Conservation (phyloP, 192 early-diverging fungal species). For the Mortierella antarctica region DNA sequence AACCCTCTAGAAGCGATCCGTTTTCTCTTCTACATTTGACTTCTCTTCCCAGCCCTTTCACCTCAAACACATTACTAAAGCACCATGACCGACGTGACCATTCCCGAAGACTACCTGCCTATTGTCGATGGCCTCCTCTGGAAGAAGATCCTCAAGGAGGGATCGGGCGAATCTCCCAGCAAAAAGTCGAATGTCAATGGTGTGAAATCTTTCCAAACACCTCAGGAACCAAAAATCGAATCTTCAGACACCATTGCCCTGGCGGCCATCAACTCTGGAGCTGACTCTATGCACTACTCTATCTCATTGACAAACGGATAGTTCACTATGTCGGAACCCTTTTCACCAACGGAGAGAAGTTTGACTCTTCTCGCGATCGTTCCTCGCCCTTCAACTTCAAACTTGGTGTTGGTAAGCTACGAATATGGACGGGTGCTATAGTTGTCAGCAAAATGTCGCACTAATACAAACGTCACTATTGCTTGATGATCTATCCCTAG, state of each 20-base stretch:
- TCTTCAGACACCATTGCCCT: background rate
- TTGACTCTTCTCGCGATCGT: constrained; percentile 55
- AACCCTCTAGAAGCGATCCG: no score
- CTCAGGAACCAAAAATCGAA: background rate
- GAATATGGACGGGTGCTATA: background rate
- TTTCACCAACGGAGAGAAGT: constrained; percentile 63
- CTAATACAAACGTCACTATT: background rate
- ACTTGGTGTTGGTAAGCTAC: constrained; percentile 31
- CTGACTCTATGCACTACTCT: background rate
- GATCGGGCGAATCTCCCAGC: constrained; percentile 44
- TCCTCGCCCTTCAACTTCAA: constrained; percentile 47
- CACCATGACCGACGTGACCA: constrained; percentile 46
- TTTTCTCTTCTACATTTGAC: no score
- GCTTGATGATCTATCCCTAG: constrained; percentile 4
- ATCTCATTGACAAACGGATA: background rate
- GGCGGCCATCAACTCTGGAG: background rate
- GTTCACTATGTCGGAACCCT: constrained; percentile 75
- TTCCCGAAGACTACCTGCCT: constrained; percentile 49
- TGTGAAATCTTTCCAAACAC: background rate
- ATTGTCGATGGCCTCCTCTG: constrained; percentile 49
- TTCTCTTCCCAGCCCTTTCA: no score
- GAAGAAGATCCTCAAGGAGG: constrained; percentile 53
- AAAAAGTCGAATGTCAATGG: constrained; percentile 36
- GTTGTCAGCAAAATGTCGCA: background rate
- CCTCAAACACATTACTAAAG: background rate